Conservation (phyloP, 768 basidiomycete species). For the Chalciporus pseudorubinellus region DNA sequence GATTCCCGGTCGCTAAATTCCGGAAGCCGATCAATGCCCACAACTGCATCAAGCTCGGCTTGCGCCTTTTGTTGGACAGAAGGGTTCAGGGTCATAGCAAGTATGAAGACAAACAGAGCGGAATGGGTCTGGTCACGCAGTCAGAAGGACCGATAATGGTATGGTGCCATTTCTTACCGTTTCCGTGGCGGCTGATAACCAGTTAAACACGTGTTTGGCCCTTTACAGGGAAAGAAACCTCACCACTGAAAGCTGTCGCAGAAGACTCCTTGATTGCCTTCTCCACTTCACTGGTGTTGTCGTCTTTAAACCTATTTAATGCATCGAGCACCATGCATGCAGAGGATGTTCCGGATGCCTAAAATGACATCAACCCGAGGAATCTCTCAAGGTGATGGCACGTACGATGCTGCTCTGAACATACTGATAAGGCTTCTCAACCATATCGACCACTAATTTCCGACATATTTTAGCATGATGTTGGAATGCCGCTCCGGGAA, state of each 20-base stretch:
- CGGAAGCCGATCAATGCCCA: conserved; percentile 8
- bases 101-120: conserved; percentile 4
- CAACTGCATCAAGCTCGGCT: conserved; percentile 12
- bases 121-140: conserved; percentile 8
- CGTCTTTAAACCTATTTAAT: not conserved
- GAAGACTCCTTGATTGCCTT: conserved; percentile 8
- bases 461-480: conserved; percentile 41
- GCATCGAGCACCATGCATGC: conserved; percentile 37
- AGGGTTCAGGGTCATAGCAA: conserved; percentile 17
- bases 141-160: not conserved
- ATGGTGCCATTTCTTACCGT: not conserved
- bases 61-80: conserved; percentile 13
- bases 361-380: not conserved
- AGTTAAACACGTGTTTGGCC: too few relatives aligned
- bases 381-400: not conserved
- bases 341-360: conserved; percentile 32
- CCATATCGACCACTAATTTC: conserved; percentile 19
- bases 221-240: not conserved
- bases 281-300: not conserved
- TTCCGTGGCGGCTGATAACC: conserved; percentile 3
- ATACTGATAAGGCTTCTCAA: conserved; percentile 4
- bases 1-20: conserved; percentile 7
- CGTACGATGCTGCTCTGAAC: conserved; percentile 5
- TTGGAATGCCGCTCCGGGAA: conserved; percentile 47
- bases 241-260: conserved; percentile 9